phyloP scores from a whole-genome alignment of 2,329 filamentous ascomycete species.

The Coniella lustricola region DNA sequence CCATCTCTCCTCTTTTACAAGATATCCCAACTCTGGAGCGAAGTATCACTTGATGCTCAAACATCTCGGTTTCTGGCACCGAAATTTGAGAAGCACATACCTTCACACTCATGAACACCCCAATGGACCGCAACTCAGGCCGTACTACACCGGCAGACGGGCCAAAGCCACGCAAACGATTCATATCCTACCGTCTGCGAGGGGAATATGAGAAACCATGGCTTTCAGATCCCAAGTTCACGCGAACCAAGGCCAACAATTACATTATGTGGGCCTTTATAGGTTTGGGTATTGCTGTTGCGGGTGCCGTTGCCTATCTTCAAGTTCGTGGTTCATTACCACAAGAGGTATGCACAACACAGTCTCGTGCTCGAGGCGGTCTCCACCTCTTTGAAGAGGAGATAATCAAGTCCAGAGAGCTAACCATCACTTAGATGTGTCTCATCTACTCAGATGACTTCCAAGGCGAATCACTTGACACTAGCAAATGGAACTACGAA shows the following conservation, averaged over 20 bases:
- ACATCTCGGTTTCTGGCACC: too few species aligned
- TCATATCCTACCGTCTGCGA: constrained; percentile 29
- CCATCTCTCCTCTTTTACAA: too few species aligned
- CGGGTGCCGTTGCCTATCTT: constrained; percentile 28
- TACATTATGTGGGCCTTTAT: constrained; percentile 27
- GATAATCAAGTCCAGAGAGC: too few species aligned
- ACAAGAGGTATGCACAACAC: constrained; percentile 6
- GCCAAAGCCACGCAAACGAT: constrained; percentile 17
- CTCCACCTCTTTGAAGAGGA: not conserved
- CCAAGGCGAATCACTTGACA: constrained; percentile 14
- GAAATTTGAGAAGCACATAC: not conserved
- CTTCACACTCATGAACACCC: not conserved
- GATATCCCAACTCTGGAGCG: too few species aligned
- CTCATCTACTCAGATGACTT: constrained; percentile 45
- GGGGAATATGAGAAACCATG: constrained; percentile 33
- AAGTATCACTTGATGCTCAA: too few species aligned
- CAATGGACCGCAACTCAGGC: constrained; percentile 6
- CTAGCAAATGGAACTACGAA: constrained; percentile 14
- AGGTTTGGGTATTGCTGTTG: constrained; percentile 27
- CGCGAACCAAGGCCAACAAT: constrained; percentile 29
- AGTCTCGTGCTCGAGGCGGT: not conserved
- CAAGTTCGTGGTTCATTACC: constrained; percentile 22
- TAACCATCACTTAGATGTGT: constrained; percentile 26
- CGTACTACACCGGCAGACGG: constrained; percentile 7
- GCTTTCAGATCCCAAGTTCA: constrained; percentile 27